Conservation (phyloP, 805 yeast species). For the Kodamaea jinghongensis region DNA sequence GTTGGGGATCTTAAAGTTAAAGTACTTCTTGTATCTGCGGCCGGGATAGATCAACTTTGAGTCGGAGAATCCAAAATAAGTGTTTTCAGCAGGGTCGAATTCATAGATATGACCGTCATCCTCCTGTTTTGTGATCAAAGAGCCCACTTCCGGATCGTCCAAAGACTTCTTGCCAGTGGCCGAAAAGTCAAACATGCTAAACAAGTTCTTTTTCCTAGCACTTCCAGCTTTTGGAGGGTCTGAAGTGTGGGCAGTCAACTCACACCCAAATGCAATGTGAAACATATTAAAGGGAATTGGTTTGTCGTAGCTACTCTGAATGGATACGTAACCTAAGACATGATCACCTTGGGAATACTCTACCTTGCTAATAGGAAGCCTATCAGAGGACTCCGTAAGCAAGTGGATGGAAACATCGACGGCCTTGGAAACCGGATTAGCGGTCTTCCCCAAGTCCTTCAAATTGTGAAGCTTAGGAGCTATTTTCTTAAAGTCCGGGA, state of each 20-base stretch:
- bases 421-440: constrained; percentile 19
- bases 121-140: constrained; percentile 22
- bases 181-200: constrained; percentile 43
- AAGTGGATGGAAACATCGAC: constrained; percentile 29
- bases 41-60: constrained; percentile 19
- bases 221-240: constrained; percentile 1
- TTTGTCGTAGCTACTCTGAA: constrained; percentile 39
- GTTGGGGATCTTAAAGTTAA: constrained; percentile 25
- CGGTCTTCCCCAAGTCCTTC: constrained; percentile 28
- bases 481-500: constrained; percentile 10
- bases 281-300: constrained; percentile 62
- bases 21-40: constrained; percentile 25
- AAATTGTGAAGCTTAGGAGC: constrained; percentile 37
- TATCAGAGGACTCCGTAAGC: constrained; percentile 19
- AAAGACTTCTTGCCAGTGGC: constrained; percentile 11
- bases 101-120: constrained; percentile 15
- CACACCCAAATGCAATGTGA: constrained; percentile 55
- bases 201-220: constrained; percentile 5
- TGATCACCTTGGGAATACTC: constrained; percentile 68
- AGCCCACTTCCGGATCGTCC: constrained; percentile 35
- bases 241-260: constrained; percentile 24
- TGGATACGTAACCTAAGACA: constrained; percentile 52
- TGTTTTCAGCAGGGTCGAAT: constrained; percentile 26
- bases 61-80: constrained; percentile 17
- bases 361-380: constrained; percentile 18